Percentiles rank a stretch among this genome's conserved stretches.
These are phyloP conservation scores for Ceratocystis cacaofunesta DNA, from an alignment of 2,329 filamentous ascomycete species.

Conservation along the genomic window DNA sequence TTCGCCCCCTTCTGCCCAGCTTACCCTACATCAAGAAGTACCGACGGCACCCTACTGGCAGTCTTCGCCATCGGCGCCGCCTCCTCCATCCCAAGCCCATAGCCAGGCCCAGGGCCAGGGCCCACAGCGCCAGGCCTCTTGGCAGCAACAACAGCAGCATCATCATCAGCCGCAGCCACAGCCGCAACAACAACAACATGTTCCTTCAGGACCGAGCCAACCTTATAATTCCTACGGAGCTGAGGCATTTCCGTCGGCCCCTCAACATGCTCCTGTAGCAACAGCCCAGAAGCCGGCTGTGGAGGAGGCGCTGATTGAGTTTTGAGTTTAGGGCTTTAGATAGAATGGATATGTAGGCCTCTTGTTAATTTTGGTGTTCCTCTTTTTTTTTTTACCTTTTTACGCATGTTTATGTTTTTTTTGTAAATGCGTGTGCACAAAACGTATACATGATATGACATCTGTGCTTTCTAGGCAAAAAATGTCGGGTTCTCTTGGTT, in stretches of 20 bases:
- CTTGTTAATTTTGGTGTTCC: neutral
- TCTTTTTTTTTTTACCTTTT: neutral
- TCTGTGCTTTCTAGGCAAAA: too few species aligned
- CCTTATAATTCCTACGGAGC: slow-evolving; percentile 33
- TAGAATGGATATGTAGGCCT: neutral
- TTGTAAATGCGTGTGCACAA: too few species aligned
- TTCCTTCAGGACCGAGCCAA: slow-evolving; percentile 15
- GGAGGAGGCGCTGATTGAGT: slow-evolving; percentile 67
- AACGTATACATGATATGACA: too few species aligned
- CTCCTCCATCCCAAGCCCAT: slow-evolving; percentile 10
- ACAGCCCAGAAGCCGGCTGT: slow-evolving; percentile 34
- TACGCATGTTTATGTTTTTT: too few species aligned
- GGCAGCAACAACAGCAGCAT: slow-evolving; percentile 22
- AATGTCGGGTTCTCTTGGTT: too few species aligned
- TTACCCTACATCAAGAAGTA: slow-evolving; percentile 18
- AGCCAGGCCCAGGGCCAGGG: slow-evolving; percentile 20
- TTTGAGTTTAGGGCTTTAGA: neutral
- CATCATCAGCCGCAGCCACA: slow-evolving; percentile 19
- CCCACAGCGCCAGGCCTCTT: slow-evolving; percentile 20
- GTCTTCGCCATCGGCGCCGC: neutral
- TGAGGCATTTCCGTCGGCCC: slow-evolving; percentile 50
- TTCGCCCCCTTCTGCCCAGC: slow-evolving; percentile 3
- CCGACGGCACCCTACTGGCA: slow-evolving; percentile 11
- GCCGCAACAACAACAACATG: slow-evolving; percentile 23
- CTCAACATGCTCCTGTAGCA: slow-evolving; percentile 43